These are phyloP conservation scores for Xylariomycetidae sp. DNA, from an alignment of 2,329 filamentous ascomycete species.

Conservation along the genomic window DNA sequence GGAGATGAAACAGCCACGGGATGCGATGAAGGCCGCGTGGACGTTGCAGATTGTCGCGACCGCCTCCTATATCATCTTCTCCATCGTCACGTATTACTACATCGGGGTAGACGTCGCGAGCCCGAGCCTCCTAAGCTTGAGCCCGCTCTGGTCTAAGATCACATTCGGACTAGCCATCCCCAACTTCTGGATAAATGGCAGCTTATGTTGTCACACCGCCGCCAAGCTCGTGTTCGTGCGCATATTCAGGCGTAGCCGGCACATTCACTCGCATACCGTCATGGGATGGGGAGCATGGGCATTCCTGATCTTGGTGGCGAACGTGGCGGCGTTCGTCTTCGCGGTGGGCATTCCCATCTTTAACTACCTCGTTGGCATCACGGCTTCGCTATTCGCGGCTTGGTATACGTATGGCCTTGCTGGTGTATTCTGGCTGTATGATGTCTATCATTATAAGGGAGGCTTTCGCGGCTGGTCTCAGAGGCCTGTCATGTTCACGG, in stretches of 20 bases:
- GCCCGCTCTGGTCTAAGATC: conserved; percentile 41
- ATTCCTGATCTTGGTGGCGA: conserved; percentile 39
- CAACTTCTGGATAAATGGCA: conserved; percentile 45
- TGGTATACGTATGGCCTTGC: conserved; percentile 52
- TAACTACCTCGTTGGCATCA: conserved; percentile 47
- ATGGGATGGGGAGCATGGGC: conserved; percentile 45
- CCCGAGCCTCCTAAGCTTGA: conserved; percentile 43
- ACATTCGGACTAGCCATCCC: conserved; percentile 46
- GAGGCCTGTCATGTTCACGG: conserved; percentile 31
- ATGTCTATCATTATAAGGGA: conserved; percentile 38
- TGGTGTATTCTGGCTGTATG: conserved; percentile 48
- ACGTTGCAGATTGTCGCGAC: conserved; percentile 45
- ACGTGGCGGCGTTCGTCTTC: conserved; percentile 37
- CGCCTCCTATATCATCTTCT: conserved; percentile 45
- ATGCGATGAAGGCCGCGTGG: conserved; percentile 48
- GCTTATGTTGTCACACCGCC: conserved; percentile 46
- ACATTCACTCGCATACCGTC: conserved; percentile 43
- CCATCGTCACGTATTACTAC: conserved; percentile 46
- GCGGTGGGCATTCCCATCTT: conserved; percentile 48
- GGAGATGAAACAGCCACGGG: conserved; percentile 46
- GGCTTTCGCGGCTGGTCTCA: conserved; percentile 33
- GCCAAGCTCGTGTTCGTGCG: conserved; percentile 47
- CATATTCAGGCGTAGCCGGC: conserved; percentile 39
- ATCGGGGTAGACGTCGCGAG: conserved; percentile 40
- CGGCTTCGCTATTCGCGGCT: conserved; percentile 44